Conservation (phyloP, 2,329 filamentous ascomycete species). For the Colletotrichum salicis region DNA sequence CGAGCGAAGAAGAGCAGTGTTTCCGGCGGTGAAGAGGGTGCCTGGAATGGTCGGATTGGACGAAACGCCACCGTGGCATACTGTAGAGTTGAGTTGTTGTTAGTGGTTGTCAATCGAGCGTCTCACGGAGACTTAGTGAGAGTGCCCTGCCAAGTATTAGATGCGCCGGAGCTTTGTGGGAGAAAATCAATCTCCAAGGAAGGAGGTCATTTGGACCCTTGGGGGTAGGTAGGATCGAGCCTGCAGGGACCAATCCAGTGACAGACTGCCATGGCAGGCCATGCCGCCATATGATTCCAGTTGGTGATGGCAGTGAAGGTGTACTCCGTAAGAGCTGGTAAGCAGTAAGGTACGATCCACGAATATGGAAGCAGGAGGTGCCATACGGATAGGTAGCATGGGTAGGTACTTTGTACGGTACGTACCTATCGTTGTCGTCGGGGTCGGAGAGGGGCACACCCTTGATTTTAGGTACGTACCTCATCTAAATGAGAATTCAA, state of each 20-base stretch:
- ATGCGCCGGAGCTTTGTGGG: background rate
- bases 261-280: background rate
- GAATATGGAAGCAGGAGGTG: background rate
- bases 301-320: background rate
- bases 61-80: background rate
- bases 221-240: background rate
- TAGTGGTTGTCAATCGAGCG: slow-evolving; percentile 20
- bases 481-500: slow-evolving; percentile 25
- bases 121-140: slow-evolving; percentile 21
- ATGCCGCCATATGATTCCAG: no score
- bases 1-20: background rate
- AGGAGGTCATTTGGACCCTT: background rate
- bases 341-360: background rate
- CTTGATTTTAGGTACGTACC: background rate
- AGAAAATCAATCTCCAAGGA: background rate
- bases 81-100: background rate
- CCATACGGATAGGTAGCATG: background rate
- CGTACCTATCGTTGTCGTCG: background rate
- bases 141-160: slow-evolving; percentile 8
- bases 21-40: background rate
- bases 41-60: background rate
- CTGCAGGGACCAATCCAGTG: slow-evolving; percentile 13
- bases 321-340: background rate
- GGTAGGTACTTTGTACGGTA: background rate
- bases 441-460: background rate